These are phyloP conservation scores for Pleodorina starrii DNA, from an alignment of 139 green algal genomes.

Conservation along the genomic window DNA sequence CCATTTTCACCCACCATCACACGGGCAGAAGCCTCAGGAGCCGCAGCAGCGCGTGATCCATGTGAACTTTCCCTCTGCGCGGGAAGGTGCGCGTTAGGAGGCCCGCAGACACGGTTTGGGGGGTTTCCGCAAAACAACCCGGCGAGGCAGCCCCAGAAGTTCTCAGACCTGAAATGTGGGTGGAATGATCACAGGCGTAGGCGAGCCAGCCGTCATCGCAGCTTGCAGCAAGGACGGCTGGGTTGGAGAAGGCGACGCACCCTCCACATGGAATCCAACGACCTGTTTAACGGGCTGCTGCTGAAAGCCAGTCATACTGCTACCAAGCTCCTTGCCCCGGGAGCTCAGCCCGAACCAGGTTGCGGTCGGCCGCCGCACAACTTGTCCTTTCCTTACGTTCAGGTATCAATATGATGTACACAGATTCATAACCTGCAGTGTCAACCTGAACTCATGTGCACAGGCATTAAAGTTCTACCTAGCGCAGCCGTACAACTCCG, in stretches of 20 bases:
- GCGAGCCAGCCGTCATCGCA: slow-evolving; percentile 63
- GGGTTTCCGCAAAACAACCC: too few species aligned
- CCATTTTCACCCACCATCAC: background rate
- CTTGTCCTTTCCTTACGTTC: background rate
- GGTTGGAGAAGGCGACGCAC: slow-evolving; percentile 70
- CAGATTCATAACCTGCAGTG: too few species aligned
- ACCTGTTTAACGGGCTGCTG: slow-evolving; percentile 63
- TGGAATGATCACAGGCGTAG: slow-evolving; percentile 88
- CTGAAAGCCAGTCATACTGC: slow-evolving; percentile 23
- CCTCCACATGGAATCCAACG: slow-evolving; percentile 88
- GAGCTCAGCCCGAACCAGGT: slow-evolving; percentile 5
- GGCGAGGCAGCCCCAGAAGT: too few species aligned
- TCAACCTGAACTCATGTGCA: too few species aligned
- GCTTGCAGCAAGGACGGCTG: slow-evolving; percentile 59
- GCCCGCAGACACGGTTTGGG: background rate
- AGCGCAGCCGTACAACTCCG: background rate
- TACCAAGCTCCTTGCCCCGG: background rate
- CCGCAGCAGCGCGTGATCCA: background rate
- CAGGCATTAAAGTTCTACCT: too few species aligned
- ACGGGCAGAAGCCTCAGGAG: background rate
- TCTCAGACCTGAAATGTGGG: slow-evolving; percentile 79
- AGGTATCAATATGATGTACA: background rate
- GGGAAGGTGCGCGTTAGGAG: background rate
- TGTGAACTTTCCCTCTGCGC: slow-evolving; percentile 13
- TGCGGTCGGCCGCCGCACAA: slow-evolving; percentile 4